Conservation (phyloP, 805 yeast species). For the Lipomyces spencermartinsiae region DNA sequence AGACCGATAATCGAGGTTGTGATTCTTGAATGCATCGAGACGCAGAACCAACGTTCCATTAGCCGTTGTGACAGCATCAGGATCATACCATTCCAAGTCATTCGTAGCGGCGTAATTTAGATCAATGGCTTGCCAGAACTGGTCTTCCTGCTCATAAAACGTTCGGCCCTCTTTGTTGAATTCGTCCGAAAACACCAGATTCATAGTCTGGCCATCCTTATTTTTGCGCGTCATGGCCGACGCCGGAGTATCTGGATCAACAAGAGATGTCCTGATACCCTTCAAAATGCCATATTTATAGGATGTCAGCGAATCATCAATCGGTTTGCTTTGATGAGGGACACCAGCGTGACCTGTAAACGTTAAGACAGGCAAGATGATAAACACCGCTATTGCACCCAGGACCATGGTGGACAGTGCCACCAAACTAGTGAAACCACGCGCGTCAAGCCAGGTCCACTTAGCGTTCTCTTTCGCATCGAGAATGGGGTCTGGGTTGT, state of each 20-base stretch:
- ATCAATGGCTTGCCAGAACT: constrained; percentile 86
- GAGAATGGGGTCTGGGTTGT: constrained; percentile 93
- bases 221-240: constrained; percentile 58
- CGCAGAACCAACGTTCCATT: constrained; percentile 73
- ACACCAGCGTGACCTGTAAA: constrained; percentile 61
- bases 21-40: constrained; percentile 84
- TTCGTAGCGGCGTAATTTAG: constrained; percentile 83
- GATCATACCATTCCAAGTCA: constrained; percentile 94
- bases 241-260: constrained; percentile 76
- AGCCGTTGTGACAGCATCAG: constrained; percentile 81
- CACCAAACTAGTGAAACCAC: constrained; percentile 46
- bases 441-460: constrained; percentile 47
- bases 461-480: constrained; percentile 78
- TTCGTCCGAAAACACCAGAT: constrained; percentile 86
- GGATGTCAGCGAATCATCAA: constrained; percentile 46
- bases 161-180: constrained; percentile 89
- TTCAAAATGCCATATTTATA: constrained; percentile 64
- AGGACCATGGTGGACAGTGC: constrained; percentile 59
- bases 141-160: constrained; percentile 89
- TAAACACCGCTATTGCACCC: constrained; percentile 71
- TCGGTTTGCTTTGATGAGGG: not conserved
- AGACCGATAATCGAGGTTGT: constrained; percentile 79
- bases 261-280: constrained; percentile 64
- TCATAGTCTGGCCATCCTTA: constrained; percentile 70
- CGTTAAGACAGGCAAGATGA: constrained; percentile 83